Percentiles rank a stretch among this genome's conserved stretches.
These are phyloP conservation scores for Mycena albidolilacea DNA, from an alignment of 768 basidiomycete species.

Conservation along the genomic window DNA sequence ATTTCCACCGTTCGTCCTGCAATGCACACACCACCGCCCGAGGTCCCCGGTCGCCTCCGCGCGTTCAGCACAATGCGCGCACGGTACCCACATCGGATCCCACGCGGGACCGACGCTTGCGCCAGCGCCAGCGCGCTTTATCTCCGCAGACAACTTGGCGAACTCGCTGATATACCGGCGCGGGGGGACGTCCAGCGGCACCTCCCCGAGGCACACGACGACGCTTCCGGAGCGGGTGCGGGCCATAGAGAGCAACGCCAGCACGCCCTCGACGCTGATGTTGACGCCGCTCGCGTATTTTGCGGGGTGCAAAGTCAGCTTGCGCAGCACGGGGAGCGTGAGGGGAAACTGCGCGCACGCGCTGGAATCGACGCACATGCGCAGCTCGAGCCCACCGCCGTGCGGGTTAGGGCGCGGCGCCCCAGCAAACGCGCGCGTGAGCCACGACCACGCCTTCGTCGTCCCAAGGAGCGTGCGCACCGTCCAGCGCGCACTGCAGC, in stretches of 20 bases:
- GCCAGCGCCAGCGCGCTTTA: not conserved
- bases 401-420: not conserved
- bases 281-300: not conserved
- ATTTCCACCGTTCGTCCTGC: not conserved
- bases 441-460: not conserved
- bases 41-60: not conserved
- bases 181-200: not conserved
- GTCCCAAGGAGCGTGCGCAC: constrained; percentile 18
- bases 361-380: not conserved
- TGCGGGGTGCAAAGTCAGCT: not conserved
- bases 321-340: not conserved
- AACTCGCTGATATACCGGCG: not conserved
- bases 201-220: not conserved
- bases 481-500: not conserved
- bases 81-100: not conserved
- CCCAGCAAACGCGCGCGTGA: not conserved
- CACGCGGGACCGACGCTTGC: not conserved
- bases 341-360: not conserved
- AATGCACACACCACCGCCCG: not conserved
- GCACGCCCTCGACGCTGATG: not conserved
- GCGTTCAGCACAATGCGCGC: not conserved
- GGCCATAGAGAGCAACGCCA: not conserved
- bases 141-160: not conserved
- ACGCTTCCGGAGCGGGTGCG: not conserved
- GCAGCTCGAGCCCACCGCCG: not conserved